Base-by-base conservation (phyloP, 2,329 filamentous ascomycete species). In the Xylariaceae sp. region DNA sequence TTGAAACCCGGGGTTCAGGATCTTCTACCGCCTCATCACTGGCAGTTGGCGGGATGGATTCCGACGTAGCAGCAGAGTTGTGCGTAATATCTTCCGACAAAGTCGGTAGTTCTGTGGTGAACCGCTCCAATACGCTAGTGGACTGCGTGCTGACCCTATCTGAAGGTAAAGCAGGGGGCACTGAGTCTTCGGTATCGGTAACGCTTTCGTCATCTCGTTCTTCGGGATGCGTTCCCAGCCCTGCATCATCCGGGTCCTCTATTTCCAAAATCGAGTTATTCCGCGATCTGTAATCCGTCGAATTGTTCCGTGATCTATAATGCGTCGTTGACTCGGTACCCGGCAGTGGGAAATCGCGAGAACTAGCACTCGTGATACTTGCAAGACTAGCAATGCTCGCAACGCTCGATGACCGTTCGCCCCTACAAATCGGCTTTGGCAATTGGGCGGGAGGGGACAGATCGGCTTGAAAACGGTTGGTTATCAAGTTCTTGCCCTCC, bases 401-500 rank as follows among this genome's bases (percentile, higher is more conserved):
- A 30, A 30, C 4, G 23, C 23, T 30, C 17, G 60, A 65, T 23
- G 60, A 51, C 8, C 66, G 65, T 50, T 64, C 64, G 6, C 66
- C 67, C 55, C 62, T 63, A 47, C 52, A 64, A 39, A 69, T 63
- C 3, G 64, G 48, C 42, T 48, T 67, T 9, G 68, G 64, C 4
- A 61, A 45, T 17, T 68, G 61, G 7, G 64, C 64, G 11, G 67
- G 60, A 35, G 66, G 64, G 7, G 67, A 66, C 11, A 62, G 53
- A 48, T 65, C 65, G 18, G 66, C 59, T 17, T 60, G 18, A 58
- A 73, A 73, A n/a, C 80, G 63, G 75, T 79, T 69, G 2, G 71
- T 66, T 44, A 73, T 64, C 34, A 74, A 54, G 10, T 65, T 78
- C 75, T 68, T 82, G 5, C 72, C 69, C 50, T 73, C 80, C 1